Evolutionary conservation across 805 yeast genomes (phyloP).

Genomic region (Candida golubevii): DNA sequence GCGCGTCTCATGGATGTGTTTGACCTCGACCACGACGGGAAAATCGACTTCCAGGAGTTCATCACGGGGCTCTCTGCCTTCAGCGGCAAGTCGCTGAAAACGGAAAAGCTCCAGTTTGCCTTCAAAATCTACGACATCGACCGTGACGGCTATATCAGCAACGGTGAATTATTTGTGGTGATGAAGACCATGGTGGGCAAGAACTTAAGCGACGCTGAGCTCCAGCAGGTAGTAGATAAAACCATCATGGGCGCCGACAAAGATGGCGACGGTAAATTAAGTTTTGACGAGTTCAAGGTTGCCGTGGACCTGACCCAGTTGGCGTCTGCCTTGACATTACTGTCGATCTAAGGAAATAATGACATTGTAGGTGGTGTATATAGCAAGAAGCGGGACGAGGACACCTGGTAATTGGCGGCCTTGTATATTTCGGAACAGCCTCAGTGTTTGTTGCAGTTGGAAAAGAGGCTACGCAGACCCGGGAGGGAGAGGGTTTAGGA

Average conservation of each 20-base stretch:
- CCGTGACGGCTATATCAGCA: conserved; percentile 89
- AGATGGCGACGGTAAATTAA: conserved; percentile 83
- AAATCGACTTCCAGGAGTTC: conserved; percentile 93
- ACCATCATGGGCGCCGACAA: conserved; percentile 95
- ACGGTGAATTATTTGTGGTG: conserved; percentile 90
- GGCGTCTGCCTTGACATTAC: conserved; percentile 54
- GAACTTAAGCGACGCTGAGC: conserved; percentile 76
- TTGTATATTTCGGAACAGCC: too few relatives aligned
- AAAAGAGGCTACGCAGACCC: too few relatives aligned
- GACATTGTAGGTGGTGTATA: too few relatives aligned
- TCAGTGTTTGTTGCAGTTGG: too few relatives aligned
- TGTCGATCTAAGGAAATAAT: conserved; percentile 2
- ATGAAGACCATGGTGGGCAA: conserved; percentile 96
- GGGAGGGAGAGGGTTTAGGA: too few relatives aligned
- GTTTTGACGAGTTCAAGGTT: conserved; percentile 79
- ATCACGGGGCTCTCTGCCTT: conserved; percentile 83
- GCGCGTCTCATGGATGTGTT: conserved; percentile 87
- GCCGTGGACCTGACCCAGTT: conserved; percentile 59
- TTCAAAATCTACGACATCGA: conserved; percentile 95
- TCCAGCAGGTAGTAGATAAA: conserved; percentile 95
- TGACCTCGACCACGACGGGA: conserved; percentile 89
- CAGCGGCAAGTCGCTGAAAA: conserved; percentile 74
- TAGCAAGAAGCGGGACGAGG: too few relatives aligned
- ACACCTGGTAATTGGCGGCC: too few relatives aligned
- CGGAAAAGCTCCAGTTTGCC: conserved; percentile 82